Base-by-base conservation (phyloP, 2,329 filamentous ascomycete genomes). In the Botrytis porri region DNA sequence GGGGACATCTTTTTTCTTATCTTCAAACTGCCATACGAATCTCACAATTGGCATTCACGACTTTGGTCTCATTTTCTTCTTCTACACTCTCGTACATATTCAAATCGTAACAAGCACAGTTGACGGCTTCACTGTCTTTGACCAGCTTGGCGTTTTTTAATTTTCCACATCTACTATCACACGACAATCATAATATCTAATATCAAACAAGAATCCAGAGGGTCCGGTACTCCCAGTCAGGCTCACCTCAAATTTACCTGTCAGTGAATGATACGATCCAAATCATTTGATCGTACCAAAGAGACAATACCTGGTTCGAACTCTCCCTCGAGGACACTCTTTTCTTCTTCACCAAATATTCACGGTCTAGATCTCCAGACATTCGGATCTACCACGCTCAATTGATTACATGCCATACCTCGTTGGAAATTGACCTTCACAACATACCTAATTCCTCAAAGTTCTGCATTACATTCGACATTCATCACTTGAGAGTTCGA, bases 81-180 rank as follows among this genome's bases (percentile, higher is more conserved):
- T 39, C 35, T n/a, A 57, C 37, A 59, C 14, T 20, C 43, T 63
- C 45, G 20, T 59, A 67, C 63, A 62, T 73, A 35, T 72, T 57
- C 63, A 18, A 51, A 35, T 74, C 60, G 54, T 76, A 75, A 74
- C 75, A 73, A 75, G 76, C 72, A 78, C 57, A 60, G 75, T 77
- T 73, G 79, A 79, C 76, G 78, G 63, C 78, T 80, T 80, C 32
- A 78, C 71, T 79, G 79, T 80, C 79, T 76, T 78, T 74, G 75
- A 73, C 76, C 74, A 77, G 76, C 75, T 76, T 75, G 59, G 72
- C 65, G 54, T 60, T 66, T 72, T 70, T 57, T 74, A 62, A 51
- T 73, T 66, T 65, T 51, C 70, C 45, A 20, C 60, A 57, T 70
- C 41, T 60, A 54, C 32, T 61, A 73, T 60, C 48, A 73, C 69